phyloP scores from a whole-genome alignment of 2,329 filamentous ascomycete genomes.

The Fusarium multiceps region DNA sequence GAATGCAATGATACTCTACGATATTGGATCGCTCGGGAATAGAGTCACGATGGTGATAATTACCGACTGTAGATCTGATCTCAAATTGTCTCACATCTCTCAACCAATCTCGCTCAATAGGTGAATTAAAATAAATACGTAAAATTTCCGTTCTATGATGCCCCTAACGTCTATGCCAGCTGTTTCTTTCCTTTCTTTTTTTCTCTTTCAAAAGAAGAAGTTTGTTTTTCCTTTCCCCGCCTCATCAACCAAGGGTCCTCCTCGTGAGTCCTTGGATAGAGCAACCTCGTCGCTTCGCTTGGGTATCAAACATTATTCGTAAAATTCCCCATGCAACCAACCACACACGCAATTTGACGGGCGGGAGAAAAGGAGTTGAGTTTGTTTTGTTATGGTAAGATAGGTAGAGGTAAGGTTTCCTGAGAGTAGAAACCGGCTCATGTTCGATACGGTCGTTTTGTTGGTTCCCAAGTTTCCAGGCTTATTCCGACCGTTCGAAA shows the following conservation, averaged over 20 bases:
- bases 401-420: conserved; percentile 12
- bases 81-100: background rate
- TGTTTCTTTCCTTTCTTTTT: conserved; percentile 26
- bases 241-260: background rate
- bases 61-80: background rate
- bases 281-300: conserved; percentile 16
- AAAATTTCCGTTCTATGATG: conserved; percentile 38
- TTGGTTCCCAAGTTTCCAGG: background rate
- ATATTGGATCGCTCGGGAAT: background rate
- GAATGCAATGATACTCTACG: no score
- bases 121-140: conserved; percentile 34
- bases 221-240: background rate
- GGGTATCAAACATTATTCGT: conserved; percentile 44
- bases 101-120: conserved; percentile 7
- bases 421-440: background rate
- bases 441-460: conserved; percentile 5
- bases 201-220: background rate
- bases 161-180: conserved; percentile 36
- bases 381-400: conserved; percentile 35
- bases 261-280: background rate
- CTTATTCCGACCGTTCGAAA: conserved; percentile 15
- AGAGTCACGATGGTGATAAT: background rate
- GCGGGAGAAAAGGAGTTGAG: conserved; percentile 27
- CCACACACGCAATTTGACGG: conserved; percentile 31
- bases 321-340: conserved; percentile 38